These are phyloP conservation scores for Hygrophorus pudorinus DNA, from an alignment of 768 basidiomycete genomes.

Conservation along the genomic window DNA sequence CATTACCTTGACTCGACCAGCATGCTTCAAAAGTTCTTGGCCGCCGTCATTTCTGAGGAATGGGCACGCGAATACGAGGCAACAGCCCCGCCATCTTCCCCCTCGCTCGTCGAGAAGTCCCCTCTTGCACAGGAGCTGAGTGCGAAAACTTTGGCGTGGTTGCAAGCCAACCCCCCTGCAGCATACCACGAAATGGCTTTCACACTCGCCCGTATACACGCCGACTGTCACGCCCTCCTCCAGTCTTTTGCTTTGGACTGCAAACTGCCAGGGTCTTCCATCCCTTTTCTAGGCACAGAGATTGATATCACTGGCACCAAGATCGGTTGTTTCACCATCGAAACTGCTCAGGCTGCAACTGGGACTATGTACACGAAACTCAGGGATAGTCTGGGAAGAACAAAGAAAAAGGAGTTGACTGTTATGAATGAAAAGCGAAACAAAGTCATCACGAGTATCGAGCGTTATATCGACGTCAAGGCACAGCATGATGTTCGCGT, in stretches of 20 bases:
- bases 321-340: slow-evolving; percentile 65
- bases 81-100: slow-evolving; percentile 13
- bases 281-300: slow-evolving; percentile 69
- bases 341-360: slow-evolving; percentile 63
- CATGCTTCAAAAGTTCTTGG: slow-evolving; percentile 83
- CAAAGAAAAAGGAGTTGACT: slow-evolving; percentile 69
- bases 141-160: slow-evolving; percentile 53
- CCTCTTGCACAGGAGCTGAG: slow-evolving; percentile 60
- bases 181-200: slow-evolving; percentile 90
- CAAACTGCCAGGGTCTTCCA: slow-evolving; percentile 70
- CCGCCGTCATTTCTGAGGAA: slow-evolving; percentile 83
- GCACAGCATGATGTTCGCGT: slow-evolving; percentile 80
- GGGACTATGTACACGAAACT: slow-evolving; percentile 62
- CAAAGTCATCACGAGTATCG: slow-evolving; percentile 59
- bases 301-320: slow-evolving; percentile 66
- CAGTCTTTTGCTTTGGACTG: slow-evolving; percentile 78
- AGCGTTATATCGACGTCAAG: slow-evolving; percentile 75
- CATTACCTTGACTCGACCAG: slow-evolving; percentile 82
- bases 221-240: slow-evolving; percentile 73
- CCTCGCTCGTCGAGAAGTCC: slow-evolving; percentile 44
- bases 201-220: slow-evolving; percentile 67
- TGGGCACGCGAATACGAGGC: slow-evolving; percentile 65
- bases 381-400: slow-evolving; percentile 63
- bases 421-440: slow-evolving; percentile 67
- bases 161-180: slow-evolving; percentile 65